These are phyloP conservation scores for Raphanus hybrid DNA, from an alignment of 441 rosid species.

Conservation along the genomic window DNA sequence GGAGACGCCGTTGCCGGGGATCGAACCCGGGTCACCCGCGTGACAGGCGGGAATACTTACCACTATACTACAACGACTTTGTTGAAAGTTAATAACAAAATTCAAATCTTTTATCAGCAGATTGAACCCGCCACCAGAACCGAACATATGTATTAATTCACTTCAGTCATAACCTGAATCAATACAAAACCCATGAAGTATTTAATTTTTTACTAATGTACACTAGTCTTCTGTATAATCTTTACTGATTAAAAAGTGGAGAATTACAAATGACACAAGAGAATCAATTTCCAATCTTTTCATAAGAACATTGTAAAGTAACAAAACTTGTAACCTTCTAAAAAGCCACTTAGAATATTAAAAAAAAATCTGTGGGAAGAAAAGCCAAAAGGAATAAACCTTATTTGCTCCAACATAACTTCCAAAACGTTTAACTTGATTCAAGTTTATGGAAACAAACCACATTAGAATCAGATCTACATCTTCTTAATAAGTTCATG, in stretches of 20 bases:
- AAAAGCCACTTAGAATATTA: constrained; percentile 15
- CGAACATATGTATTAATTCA: too few species aligned
- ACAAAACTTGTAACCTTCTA: constrained; percentile 23
- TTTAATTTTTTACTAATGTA: too few species aligned
- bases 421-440: constrained; percentile 15
- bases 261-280: neutral
- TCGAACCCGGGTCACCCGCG: constrained; percentile 47
- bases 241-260: neutral
- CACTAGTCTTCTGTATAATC: too few species aligned
- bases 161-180: too few species aligned
- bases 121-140: too few species aligned
- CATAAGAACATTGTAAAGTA: constrained; percentile 15
- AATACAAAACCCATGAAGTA: too few species aligned
- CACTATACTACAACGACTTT: constrained; percentile 88
- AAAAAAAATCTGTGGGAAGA: neutral
- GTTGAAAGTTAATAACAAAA: too few species aligned
- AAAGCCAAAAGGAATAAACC: constrained; percentile 20
- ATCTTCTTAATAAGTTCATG: constrained; percentile 27
- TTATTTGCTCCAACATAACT: constrained; percentile 34
- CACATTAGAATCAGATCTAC: constrained; percentile 34
- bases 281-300: constrained; percentile 21
- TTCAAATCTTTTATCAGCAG: too few species aligned
- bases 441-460: constrained; percentile 30
- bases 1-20: constrained; percentile 37
- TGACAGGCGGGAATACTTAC: constrained; percentile 91